Percentiles rank a stretch among this genome's conserved stretches.
Evolutionary conservation across 1,284 basidiomycete genomes (phyloP).

Genomic region (Rhodotorula sp.): DNA sequence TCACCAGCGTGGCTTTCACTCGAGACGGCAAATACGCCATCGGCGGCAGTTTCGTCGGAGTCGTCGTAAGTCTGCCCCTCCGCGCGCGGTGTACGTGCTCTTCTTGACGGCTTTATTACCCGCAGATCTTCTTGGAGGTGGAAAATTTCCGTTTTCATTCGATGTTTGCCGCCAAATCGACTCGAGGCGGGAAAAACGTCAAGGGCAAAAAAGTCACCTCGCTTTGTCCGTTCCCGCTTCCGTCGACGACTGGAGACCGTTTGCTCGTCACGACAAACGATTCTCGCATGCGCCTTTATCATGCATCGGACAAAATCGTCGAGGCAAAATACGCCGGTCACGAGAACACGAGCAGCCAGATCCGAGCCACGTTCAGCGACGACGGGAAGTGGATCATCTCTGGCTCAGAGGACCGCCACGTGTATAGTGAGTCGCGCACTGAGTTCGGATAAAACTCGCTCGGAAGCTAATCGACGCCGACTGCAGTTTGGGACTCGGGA

Average conservation of each 20-base stretch:
- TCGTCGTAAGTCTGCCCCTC: slow-evolving; percentile 29
- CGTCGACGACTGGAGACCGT: slow-evolving; percentile 41
- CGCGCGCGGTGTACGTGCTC: background rate
- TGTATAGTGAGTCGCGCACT: background rate
- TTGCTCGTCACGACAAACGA: slow-evolving; percentile 51
- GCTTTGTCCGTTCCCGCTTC: slow-evolving; percentile 44
- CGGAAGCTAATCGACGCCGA: background rate
- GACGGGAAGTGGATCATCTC: slow-evolving; percentile 48
- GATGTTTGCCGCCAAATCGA: slow-evolving; percentile 45
- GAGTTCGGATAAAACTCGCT: background rate
- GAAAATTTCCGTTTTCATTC: slow-evolving; percentile 44
- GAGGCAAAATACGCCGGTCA: slow-evolving; percentile 42
- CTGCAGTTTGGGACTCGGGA: slow-evolving; percentile 34
- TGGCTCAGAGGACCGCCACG: slow-evolving; percentile 46
- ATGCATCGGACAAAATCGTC: slow-evolving; percentile 43
- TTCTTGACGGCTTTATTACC: background rate
- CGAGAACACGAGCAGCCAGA: slow-evolving; percentile 46
- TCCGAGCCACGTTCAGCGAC: slow-evolving; percentile 45
- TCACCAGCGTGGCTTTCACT: slow-evolving; percentile 49
- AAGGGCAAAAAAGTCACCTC: slow-evolving; percentile 50
- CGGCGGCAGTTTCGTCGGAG: slow-evolving; percentile 48
- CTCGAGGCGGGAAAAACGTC: slow-evolving; percentile 45
- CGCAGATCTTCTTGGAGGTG: slow-evolving; percentile 46
- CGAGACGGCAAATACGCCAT: slow-evolving; percentile 46
- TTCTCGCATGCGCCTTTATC: slow-evolving; percentile 48